Base-by-base conservation (phyloP, 1,284 basidiomycete genomes). In the Tilletia walkeri region DNA sequence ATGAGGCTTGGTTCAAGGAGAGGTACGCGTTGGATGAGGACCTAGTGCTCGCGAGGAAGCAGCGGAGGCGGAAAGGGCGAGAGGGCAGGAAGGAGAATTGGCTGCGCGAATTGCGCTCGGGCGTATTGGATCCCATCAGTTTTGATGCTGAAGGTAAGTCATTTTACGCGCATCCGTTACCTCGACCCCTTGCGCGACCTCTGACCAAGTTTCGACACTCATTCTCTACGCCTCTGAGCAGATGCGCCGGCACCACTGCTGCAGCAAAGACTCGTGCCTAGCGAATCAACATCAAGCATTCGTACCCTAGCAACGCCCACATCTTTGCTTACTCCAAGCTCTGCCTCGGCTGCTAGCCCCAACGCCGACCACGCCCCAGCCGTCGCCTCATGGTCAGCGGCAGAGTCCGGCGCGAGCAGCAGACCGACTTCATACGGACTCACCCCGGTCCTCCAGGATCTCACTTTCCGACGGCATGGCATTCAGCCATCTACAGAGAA, bases 1-100 rank as follows among this genome's bases (percentile, higher is more conserved):
- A 78, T 49, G 74, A 76, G 41, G 73, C 73, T 14, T 82, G 80
- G 78, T 82, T 82, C 70, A 70, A 70, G 49, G 81, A 82, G 63
- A 80, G 80, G 69, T 82, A 81, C 67, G 74, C 72, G 3, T 68
- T 75, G 4, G 65, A 61, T 20, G 70, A 75, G 30, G 73, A 72
- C 1, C 74, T 71, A 53, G 72, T 73, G 38, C 49, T n/a, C 6
- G 74, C 69, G 16, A 65, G 80, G 3, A 67, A 61, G 18, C 47
- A 67, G 48, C 73, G 80, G 20, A 76, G 76, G 69, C 72, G 71
- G 34, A 65, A 69, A 3, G 80, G 77, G 30, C 69, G 80, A 30
- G 45, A 67, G 14, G 80, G 80, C 41, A 75, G 73, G 48, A 81
- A 80, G 70, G 61, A 72, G 4, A 34, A 41, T 7, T 82, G 80